Evolutionary conservation across 164 flowering plant species (phyloP).

Genomic region (Aristolochia californica): DNA sequence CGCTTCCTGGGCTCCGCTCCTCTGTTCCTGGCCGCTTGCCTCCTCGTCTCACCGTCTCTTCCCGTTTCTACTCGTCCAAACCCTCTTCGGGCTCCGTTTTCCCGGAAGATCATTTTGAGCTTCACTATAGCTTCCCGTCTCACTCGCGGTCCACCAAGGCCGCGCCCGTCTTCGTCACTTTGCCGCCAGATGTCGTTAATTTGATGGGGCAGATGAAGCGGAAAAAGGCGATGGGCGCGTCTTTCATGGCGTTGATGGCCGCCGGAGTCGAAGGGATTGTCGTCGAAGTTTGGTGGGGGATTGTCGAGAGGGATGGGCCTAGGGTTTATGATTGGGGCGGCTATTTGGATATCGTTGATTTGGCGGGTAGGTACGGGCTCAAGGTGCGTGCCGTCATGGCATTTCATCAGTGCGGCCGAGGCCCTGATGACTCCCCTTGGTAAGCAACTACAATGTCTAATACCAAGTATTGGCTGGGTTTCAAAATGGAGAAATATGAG

Average conservation of each 20-base stretch:
- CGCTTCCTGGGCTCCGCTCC: slow-evolving; percentile 3
- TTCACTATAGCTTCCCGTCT: slow-evolving; percentile 24
- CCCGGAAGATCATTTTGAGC: slow-evolving; percentile 25
- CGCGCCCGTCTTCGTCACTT: slow-evolving; percentile 43
- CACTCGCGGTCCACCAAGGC: slow-evolving; percentile 18
- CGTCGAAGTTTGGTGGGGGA: slow-evolving; percentile 77
- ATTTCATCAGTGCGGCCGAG: slow-evolving; percentile 50
- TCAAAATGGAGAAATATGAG: too few species aligned
- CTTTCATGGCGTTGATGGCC: slow-evolving; percentile 32
- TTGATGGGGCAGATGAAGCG: slow-evolving; percentile 18
- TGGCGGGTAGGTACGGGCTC: slow-evolving; percentile 37
- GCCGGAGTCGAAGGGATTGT: slow-evolving; percentile 68
- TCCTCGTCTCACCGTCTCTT: slow-evolving; percentile 12
- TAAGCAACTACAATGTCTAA: slow-evolving; percentile 10
- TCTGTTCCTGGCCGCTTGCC: slow-evolving; percentile 5
- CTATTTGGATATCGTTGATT: slow-evolving; percentile 38
- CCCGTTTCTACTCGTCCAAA: slow-evolving; percentile 26
- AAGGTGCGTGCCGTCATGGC: slow-evolving; percentile 63
- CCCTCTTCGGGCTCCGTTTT: slow-evolving; percentile 24
- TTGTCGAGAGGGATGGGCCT: slow-evolving; percentile 55
- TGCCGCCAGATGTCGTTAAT: slow-evolving; percentile 33
- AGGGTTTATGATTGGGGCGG: slow-evolving; percentile 47
- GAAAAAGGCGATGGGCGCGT: slow-evolving; percentile 28
- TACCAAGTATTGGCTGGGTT: too few species aligned
- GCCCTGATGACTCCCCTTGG: slow-evolving; percentile 43